Conservation (phyloP, 208 protist genomes). For the Trypanosoma theileri region DNA sequence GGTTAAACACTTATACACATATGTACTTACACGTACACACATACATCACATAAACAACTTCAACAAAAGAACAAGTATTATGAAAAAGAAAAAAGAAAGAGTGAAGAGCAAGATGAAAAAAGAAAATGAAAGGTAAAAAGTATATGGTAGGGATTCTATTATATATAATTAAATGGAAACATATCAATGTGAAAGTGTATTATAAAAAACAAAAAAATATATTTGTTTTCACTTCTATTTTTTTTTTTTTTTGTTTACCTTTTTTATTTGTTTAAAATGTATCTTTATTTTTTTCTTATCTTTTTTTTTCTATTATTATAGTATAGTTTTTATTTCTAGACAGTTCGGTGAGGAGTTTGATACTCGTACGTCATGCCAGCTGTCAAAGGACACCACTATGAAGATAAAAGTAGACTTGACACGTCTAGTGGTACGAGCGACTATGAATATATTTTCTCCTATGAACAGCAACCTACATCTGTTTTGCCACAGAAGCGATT, state of each 20-base stretch:
- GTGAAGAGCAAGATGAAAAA: neutral
- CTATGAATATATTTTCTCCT: neutral
- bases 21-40: too few relatives aligned
- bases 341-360: too few relatives aligned
- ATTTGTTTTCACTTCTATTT: constrained; percentile 5
- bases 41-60: neutral
- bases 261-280: neutral
- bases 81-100: neutral
- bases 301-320: constrained; percentile 4
- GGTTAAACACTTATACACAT: too few relatives aligned
- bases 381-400: neutral
- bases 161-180: neutral
- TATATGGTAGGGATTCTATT: neutral
- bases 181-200: too few relatives aligned
- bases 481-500: constrained; percentile 2
- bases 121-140: neutral
- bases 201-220: neutral
- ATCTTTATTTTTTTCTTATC: neutral
- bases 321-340: neutral
- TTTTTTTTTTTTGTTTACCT: constrained; percentile 8
- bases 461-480: constrained; percentile 1
- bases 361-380: neutral
- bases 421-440: neutral
- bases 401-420: constrained; percentile 14
- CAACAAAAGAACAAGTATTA: neutral